Percentiles rank a stretch among this genome's conserved stretches.
Conservation (phyloP, 2,329 filamentous ascomycete species). For the Botrytis pseudocinerea region DNA sequence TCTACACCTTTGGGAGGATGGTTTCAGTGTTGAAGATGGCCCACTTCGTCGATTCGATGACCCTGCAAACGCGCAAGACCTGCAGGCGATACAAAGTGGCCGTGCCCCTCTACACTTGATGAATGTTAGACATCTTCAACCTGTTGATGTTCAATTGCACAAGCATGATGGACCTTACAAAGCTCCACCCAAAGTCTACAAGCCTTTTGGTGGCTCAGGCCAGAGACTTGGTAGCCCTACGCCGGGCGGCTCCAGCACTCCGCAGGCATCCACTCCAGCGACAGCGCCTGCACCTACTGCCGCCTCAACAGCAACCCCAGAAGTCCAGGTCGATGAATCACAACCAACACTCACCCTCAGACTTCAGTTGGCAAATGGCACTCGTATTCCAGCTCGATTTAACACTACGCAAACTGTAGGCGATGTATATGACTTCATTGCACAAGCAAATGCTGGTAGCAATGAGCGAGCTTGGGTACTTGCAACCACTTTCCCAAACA, state of each 20-base stretch:
- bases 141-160: slow-evolving; percentile 74
- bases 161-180: slow-evolving; percentile 74
- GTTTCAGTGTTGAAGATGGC: slow-evolving; percentile 83
- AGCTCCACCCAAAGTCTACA: slow-evolving; percentile 71
- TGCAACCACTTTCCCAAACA: slow-evolving; percentile 80
- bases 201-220: slow-evolving; percentile 71
- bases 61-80: slow-evolving; percentile 68
- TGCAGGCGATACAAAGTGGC: slow-evolving; percentile 75
- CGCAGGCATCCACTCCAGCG: slow-evolving; percentile 43
- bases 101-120: slow-evolving; percentile 76
- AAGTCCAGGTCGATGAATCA: slow-evolving; percentile 59
- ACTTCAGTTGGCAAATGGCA: slow-evolving; percentile 77
- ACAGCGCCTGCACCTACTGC: slow-evolving; percentile 41
- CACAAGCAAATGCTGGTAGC: slow-evolving; percentile 60
- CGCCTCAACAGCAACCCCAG: slow-evolving; percentile 31
- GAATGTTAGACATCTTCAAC: slow-evolving; percentile 72
- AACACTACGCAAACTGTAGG: slow-evolving; percentile 77
- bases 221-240: slow-evolving; percentile 76
- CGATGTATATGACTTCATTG: slow-evolving; percentile 75
- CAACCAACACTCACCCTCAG: slow-evolving; percentile 70
- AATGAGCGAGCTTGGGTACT: slow-evolving; percentile 67
- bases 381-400: slow-evolving; percentile 75
- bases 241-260: slow-evolving; percentile 54
- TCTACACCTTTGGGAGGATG: slow-evolving; percentile 79
- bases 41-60: slow-evolving; percentile 77